Percentiles rank a stretch among this genome's conserved stretches.
Evolutionary conservation across 148 eudicot species (phyloP).

Genomic region (Diospyros lotus): DNA sequence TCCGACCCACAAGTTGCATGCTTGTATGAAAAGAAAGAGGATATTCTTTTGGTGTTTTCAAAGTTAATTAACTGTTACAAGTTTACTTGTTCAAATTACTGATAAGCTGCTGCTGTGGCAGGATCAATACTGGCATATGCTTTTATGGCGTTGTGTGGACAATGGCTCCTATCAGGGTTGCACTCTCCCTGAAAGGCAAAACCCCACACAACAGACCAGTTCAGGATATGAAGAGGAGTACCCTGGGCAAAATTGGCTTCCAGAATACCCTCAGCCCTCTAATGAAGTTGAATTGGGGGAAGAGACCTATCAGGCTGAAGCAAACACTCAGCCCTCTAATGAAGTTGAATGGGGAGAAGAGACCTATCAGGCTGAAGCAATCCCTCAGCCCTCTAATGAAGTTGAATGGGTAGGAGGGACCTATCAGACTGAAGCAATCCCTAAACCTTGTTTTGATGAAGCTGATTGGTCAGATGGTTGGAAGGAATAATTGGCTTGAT

Average conservation of each 20-base stretch:
- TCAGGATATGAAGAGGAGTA: conserved; percentile 7
- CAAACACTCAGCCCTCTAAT: conserved; percentile 2
- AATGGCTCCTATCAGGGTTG: conserved; percentile 76
- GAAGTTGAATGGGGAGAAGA: conserved; percentile 8
- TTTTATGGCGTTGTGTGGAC: conserved; percentile 77
- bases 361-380: not conserved
- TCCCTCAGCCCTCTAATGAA: not conserved
- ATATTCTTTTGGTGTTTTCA: not conserved
- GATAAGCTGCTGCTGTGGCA: conserved; percentile 26
- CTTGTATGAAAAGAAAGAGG: too few species aligned
- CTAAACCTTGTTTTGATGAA: conserved; percentile 33
- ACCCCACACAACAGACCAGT: conserved; percentile 13
- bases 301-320: conserved; percentile 12
- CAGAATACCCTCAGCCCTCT: not conserved
- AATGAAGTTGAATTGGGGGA: not conserved
- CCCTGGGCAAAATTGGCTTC: too few species aligned
- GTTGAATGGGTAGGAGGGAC: not conserved
- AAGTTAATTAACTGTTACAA: not conserved
- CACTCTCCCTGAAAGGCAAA: conserved; percentile 60
- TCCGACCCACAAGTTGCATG: too few species aligned
- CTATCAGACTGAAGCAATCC: conserved; percentile 15
- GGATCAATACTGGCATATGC: conserved; percentile 74
- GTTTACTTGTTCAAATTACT: not conserved
- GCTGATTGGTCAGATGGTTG: conserved; percentile 64
- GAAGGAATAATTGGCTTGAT: conserved; percentile 22